phyloP scores from a whole-genome alignment of 176 grass and related monocot genomes.

The Chloris gayana region DNA sequence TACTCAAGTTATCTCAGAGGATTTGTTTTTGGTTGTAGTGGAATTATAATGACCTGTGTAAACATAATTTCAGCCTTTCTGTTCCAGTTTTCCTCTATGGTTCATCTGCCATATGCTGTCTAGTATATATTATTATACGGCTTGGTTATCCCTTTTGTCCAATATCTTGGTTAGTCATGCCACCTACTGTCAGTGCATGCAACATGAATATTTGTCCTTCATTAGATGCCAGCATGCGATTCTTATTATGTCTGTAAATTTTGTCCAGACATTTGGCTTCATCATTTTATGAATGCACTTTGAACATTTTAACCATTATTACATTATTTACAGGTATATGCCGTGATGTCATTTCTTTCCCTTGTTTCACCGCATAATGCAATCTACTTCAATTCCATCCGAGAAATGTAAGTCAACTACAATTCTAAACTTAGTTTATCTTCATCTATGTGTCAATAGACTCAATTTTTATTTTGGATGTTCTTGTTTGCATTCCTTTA shows the following conservation, averaged over 20 bases:
- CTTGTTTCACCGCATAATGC: constrained; percentile 55
- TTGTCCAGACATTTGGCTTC: background rate
- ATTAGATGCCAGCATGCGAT: background rate
- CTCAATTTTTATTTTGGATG: background rate
- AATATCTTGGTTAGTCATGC: background rate
- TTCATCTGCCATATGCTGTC: background rate
- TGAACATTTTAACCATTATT: background rate
- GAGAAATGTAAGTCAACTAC: constrained; percentile 72
- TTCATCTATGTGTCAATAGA: background rate
- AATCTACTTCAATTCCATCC: constrained; percentile 86
- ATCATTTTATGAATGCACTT: background rate
- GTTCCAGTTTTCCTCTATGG: background rate
- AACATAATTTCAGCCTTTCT: background rate
- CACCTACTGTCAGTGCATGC: background rate
- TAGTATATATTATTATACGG: background rate
- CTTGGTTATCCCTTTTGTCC: background rate
- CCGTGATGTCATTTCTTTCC: constrained; percentile 89
- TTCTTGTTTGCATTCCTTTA: background rate
- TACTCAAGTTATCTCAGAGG: background rate
- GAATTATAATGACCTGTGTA: background rate
- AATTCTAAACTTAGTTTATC: constrained; percentile 1
- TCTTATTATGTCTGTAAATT: background rate
- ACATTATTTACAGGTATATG: constrained; percentile 69
- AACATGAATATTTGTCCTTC: background rate
- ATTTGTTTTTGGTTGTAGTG: background rate